phyloP scores from a whole-genome alignment of 441 rosid species.

The Arabidopsis hybrid region DNA sequence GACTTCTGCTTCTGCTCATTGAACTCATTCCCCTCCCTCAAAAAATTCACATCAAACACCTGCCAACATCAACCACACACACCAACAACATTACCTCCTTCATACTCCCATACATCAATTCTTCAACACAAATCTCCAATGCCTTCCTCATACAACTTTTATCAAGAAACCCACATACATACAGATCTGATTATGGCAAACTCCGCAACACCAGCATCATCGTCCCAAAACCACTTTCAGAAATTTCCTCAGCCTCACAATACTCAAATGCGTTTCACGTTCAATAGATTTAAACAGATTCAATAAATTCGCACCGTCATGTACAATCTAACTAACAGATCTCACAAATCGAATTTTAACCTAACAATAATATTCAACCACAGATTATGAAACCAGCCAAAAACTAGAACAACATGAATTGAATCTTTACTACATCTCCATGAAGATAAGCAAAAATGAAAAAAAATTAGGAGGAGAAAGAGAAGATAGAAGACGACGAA shows the following conservation, averaged over 20 bases:
- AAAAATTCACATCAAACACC: slow-evolving; percentile 21
- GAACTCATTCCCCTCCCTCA: slow-evolving; percentile 68
- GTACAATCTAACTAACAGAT: slow-evolving; percentile 20
- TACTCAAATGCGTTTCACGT: slow-evolving; percentile 3
- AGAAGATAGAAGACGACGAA: slow-evolving; percentile 13
- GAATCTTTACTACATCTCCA: neutral
- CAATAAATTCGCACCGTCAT: neutral
- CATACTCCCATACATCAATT: slow-evolving; percentile 32
- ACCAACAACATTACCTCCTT: slow-evolving; percentile 39
- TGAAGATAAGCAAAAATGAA: too few relatives aligned
- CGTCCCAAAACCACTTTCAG: slow-evolving; percentile 17
- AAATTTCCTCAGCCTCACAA: neutral
- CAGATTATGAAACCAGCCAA: slow-evolving; percentile 5
- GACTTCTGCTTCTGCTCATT: slow-evolving; percentile 52
- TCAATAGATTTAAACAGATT: neutral
- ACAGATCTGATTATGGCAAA: slow-evolving; percentile 25
- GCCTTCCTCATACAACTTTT: neutral
- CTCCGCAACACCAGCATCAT: slow-evolving; percentile 24
- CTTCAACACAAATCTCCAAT: slow-evolving; percentile 20
- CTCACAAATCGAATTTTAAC: slow-evolving; percentile 3
- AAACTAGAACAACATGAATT: neutral
- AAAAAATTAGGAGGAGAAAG: neutral
- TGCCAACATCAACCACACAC: slow-evolving; percentile 45
- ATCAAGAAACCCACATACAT: neutral
- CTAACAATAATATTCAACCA: slow-evolving; percentile 10